phyloP scores from a whole-genome alignment of 441 rosid genomes.

The Populus hybrid region DNA sequence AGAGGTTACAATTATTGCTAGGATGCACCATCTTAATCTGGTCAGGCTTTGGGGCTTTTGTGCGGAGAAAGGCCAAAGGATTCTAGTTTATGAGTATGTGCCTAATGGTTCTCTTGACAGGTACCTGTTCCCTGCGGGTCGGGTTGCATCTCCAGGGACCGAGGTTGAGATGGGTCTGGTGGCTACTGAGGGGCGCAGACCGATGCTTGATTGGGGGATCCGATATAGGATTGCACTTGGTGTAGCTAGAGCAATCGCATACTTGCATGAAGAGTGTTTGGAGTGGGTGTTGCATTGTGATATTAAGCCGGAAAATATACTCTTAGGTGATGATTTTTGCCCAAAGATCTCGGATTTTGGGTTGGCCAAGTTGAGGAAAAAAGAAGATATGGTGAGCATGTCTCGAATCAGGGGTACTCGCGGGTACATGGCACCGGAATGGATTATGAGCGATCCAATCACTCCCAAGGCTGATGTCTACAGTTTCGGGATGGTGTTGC shows the following conservation, averaged over 20 bases:
- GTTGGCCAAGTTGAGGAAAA: slow-evolving; percentile 61
- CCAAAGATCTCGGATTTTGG: slow-evolving; percentile 73
- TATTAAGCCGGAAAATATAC: slow-evolving; percentile 67
- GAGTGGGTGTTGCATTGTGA: slow-evolving; percentile 79
- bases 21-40: slow-evolving; percentile 73
- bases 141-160: background rate
- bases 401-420: slow-evolving; percentile 72
- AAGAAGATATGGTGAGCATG: slow-evolving; percentile 65
- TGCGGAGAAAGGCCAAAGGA: slow-evolving; percentile 64
- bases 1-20: slow-evolving; percentile 69
- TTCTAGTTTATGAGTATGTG: slow-evolving; percentile 59
- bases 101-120: slow-evolving; percentile 63
- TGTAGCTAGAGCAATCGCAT: slow-evolving; percentile 63
- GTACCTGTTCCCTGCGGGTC: slow-evolving; percentile 43
- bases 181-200: slow-evolving; percentile 14
- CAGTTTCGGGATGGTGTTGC: slow-evolving; percentile 67
- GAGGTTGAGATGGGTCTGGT: slow-evolving; percentile 23
- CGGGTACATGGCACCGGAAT: slow-evolving; percentile 75
- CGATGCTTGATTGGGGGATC: slow-evolving; percentile 57
- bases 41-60: slow-evolving; percentile 73
- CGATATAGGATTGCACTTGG: slow-evolving; percentile 63
- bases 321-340: slow-evolving; percentile 70
- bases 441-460: slow-evolving; percentile 57
- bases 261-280: slow-evolving; percentile 67
- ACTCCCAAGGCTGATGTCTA: slow-evolving; percentile 65